Evolutionary conservation across 2,329 filamentous ascomycete genomes (phyloP).

Genomic region (Samsoniella hepiali): DNA sequence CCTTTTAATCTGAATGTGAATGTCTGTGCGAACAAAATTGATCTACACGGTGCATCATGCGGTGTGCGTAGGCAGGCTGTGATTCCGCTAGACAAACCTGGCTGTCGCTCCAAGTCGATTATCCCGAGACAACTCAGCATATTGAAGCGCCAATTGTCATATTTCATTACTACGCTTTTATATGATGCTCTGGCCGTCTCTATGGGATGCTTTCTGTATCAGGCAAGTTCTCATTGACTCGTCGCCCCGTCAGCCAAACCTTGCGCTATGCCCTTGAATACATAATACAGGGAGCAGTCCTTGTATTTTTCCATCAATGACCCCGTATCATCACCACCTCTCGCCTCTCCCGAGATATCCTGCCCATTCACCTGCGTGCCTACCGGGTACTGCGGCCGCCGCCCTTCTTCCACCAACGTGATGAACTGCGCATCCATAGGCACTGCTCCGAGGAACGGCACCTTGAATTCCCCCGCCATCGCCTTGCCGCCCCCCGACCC

Average conservation of each 20-base stretch:
- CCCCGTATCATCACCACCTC: slow-evolving; percentile 24
- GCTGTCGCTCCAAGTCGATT: neutral
- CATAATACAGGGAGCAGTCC: slow-evolving; percentile 64
- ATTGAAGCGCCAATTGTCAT: neutral
- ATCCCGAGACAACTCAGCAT: neutral
- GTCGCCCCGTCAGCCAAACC: slow-evolving; percentile 32
- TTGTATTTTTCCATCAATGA: slow-evolving; percentile 69
- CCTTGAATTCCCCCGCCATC: slow-evolving; percentile 83
- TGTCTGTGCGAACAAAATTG: too few species aligned
- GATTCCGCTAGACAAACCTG: neutral
- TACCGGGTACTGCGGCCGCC: slow-evolving; percentile 62
- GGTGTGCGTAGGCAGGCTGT: too few species aligned
- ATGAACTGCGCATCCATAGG: slow-evolving; percentile 94
- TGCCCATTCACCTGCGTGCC: slow-evolving; percentile 61
- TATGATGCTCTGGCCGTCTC: neutral
- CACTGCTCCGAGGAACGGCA: slow-evolving; percentile 80
- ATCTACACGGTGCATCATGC: too few species aligned
- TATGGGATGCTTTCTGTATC: neutral
- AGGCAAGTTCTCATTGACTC: neutral
- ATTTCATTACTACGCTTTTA: neutral
- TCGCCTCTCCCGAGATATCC: slow-evolving; percentile 43
- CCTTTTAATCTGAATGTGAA: too few species aligned
- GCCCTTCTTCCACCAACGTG: slow-evolving; percentile 73
- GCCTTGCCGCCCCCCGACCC: slow-evolving; percentile 83
- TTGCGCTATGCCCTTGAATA: slow-evolving; percentile 64